phyloP scores from a whole-genome alignment of 176 grass and related monocot genomes.

The Lolium multiflorum region DNA sequence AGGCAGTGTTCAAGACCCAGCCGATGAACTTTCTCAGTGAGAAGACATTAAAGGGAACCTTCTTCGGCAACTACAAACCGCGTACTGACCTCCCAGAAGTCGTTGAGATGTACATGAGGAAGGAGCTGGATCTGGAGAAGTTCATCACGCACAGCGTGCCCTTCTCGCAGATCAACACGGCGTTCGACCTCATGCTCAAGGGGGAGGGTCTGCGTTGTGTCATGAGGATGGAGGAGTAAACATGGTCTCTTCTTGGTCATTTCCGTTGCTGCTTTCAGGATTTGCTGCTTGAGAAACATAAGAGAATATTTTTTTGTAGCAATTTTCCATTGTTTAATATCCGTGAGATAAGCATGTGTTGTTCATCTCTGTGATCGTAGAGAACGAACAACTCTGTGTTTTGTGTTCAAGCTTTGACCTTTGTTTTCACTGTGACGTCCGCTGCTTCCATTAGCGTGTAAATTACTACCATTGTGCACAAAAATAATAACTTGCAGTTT shows the following conservation, averaged over 20 bases:
- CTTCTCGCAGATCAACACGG: no score
- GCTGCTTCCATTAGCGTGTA: conserved; percentile 33
- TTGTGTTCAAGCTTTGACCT: conserved; percentile 7
- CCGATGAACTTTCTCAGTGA: conserved; percentile 67
- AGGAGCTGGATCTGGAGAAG: no score
- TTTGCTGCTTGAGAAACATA: no score
- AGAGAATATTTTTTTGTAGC: no score
- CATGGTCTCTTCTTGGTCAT: neutral
- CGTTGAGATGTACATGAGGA: no score
- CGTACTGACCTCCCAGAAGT: conserved; percentile 41
- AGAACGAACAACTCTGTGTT: neutral
- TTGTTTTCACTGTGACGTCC: neutral
- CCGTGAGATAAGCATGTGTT: neutral
- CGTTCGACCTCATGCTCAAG: no score
- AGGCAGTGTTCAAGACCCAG: no score
- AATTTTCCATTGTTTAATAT: neutral
- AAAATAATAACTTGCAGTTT: conserved; percentile 5
- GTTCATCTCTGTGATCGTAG: neutral
- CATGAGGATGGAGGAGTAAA: conserved; percentile 75
- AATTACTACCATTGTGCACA: conserved; percentile 35
- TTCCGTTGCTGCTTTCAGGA: no score
- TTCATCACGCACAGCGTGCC: no score
- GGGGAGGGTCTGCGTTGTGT: conserved; percentile 30
- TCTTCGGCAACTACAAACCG: conserved; percentile 84
- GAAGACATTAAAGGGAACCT: conserved; percentile 83